Percentiles rank a stretch among this genome's conserved stretches.
Conservation (phyloP, 495 filamentous ascomycete species). For the Massariosphaeria phaeospora region DNA sequence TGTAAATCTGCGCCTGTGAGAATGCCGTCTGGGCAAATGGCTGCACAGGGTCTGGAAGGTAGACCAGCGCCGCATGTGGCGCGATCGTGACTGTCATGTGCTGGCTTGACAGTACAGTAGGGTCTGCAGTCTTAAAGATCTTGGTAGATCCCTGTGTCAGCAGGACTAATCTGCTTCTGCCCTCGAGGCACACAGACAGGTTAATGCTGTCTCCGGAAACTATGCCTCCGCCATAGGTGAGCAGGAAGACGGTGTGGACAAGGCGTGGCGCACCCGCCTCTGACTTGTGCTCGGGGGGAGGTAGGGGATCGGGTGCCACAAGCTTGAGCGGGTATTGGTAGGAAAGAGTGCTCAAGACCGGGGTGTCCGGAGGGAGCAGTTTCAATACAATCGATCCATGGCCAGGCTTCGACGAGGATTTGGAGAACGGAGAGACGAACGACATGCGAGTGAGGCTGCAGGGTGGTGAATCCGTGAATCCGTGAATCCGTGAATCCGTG, state of each 20-base stretch:
- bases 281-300: slow-evolving; percentile 35
- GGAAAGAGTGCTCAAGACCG: slow-evolving; percentile 66
- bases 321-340: slow-evolving; percentile 96
- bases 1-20: slow-evolving; percentile 74
- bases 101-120: slow-evolving; percentile 61
- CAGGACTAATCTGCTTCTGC: slow-evolving; percentile 65
- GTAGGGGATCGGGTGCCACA: slow-evolving; percentile 58
- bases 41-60: slow-evolving; percentile 91
- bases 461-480: no score
- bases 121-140: slow-evolving; percentile 72
- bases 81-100: slow-evolving; percentile 58
- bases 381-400: slow-evolving; percentile 70
- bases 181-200: slow-evolving; percentile 61
- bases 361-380: slow-evolving; percentile 64
- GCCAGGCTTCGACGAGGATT: slow-evolving; percentile 66
- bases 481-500: no score
- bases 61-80: slow-evolving; percentile 64
- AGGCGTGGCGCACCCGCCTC: slow-evolving; percentile 43
- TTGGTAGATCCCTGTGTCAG: slow-evolving; percentile 96
- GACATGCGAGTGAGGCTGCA: no score
- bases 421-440: slow-evolving; percentile 57
- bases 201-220: slow-evolving; percentile 78
- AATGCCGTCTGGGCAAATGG: slow-evolving; percentile 78
- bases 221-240: slow-evolving; percentile 92
- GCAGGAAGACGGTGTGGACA: slow-evolving; percentile 71